Percentiles rank a stretch among this genome's conserved stretches.
Evolutionary conservation across 2,329 filamentous ascomycete species (phyloP).

Genomic region (Hypomyces rosellus): DNA sequence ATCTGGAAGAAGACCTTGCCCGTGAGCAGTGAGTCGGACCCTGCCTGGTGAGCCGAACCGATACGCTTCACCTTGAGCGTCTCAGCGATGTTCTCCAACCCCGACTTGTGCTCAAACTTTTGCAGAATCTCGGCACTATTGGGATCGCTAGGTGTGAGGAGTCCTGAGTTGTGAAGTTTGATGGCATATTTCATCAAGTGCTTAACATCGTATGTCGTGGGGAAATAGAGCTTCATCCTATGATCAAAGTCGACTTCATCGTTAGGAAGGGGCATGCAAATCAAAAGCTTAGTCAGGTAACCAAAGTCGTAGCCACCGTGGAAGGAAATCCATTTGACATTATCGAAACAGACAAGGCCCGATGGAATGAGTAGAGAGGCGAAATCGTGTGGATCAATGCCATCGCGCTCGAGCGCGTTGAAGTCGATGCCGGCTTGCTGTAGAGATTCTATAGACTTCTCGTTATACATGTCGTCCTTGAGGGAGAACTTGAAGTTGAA

Average conservation of each 20-base stretch:
- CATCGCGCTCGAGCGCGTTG: conserved; percentile 71
- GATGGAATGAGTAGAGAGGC: conserved; percentile 86
- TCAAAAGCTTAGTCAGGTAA: conserved; percentile 90
- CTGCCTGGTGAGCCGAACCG: conserved; percentile 84
- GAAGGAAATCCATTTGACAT: conserved; percentile 95
- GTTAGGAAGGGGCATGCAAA: conserved; percentile 74
- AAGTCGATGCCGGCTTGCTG: conserved; percentile 93
- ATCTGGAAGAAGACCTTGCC: conserved; percentile 94
- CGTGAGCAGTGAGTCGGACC: conserved; percentile 87
- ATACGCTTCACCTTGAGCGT: conserved; percentile 85
- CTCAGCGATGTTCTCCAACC: conserved; percentile 88
- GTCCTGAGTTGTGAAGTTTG: conserved; percentile 58
- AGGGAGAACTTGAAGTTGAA: conserved; percentile 98
- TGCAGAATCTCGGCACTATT: conserved; percentile 67
- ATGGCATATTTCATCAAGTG: conserved; percentile 90
- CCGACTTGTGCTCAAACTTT: conserved; percentile 83
- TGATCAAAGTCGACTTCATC: conserved; percentile 86
- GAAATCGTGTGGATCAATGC: conserved; percentile 86
- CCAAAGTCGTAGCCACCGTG: conserved; percentile 98
- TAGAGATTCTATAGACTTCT: conserved; percentile 87
- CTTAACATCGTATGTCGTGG: conserved; percentile 91
- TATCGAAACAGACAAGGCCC: conserved; percentile 78
- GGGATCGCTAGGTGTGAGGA: conserved; percentile 56
- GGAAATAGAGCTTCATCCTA: conserved; percentile 88
- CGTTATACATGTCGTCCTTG: conserved; percentile 95